Evolutionary conservation across 2,329 filamentous ascomycete species (phyloP).

Genomic region (Colletotrichum magnum): DNA sequence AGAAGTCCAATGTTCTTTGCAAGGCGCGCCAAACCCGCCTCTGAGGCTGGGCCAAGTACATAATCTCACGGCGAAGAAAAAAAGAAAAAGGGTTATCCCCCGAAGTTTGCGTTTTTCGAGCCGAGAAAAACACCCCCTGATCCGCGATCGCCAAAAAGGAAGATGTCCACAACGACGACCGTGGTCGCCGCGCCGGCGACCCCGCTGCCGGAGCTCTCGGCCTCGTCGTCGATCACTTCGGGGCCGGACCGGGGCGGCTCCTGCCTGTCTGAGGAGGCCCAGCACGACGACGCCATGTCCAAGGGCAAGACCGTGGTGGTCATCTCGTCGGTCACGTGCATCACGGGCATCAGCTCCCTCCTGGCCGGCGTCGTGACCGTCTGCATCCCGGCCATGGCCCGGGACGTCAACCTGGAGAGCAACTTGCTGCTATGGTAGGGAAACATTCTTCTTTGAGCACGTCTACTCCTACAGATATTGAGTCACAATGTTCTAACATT

Average conservation of each 20-base stretch:
- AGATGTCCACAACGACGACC: constrained; percentile 21
- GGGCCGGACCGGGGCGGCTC: background rate
- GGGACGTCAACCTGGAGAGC: constrained; percentile 21
- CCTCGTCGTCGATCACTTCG: background rate
- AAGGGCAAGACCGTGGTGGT: constrained; percentile 28
- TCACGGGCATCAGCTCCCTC: constrained; percentile 32
- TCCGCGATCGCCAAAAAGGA: background rate
- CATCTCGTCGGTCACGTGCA: constrained; percentile 32
- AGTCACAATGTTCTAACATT: background rate
- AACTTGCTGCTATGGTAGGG: constrained; percentile 27
- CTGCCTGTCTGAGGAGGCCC: background rate
- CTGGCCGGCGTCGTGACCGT: constrained; percentile 29
- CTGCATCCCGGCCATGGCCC: constrained; percentile 30
- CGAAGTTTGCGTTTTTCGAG: background rate
- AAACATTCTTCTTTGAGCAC: too few species aligned
- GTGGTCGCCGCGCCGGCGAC: constrained; percentile 5
- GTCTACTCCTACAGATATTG: too few species aligned
- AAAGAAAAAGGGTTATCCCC: too few species aligned
- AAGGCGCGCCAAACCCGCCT: too few species aligned
- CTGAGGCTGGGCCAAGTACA: too few species aligned
- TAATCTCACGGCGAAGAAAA: too few species aligned
- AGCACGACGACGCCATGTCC: constrained; percentile 18
- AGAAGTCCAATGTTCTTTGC: too few species aligned
- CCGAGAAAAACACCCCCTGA: background rate
- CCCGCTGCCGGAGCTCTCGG: constrained; percentile 8